Evolutionary conservation across 1,284 basidiomycete genomes (phyloP), one percentile per base, ranked within the genome.

Genomic region (Macrocybe sp.): DNA sequence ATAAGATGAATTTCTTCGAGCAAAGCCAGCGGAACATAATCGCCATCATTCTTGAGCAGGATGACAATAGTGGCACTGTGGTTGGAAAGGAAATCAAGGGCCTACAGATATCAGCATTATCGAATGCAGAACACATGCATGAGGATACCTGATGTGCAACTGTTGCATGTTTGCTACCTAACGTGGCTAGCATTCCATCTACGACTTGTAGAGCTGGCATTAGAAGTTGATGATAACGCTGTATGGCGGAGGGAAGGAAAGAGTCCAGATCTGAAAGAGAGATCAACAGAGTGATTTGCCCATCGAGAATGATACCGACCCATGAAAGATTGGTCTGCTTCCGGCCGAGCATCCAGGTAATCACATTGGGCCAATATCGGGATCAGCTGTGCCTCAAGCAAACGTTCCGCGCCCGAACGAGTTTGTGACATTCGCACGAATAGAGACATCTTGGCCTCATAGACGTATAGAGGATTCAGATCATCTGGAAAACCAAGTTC

Each of bases 381-480:
- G 14, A 98, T 75, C 2, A 95, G 59, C 45, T 89, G 85, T 2
- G 84, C 79, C 51, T 95, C 92, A 6, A 97, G 66, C 28, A 98
- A 69, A 44, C 85, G 80, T 61, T 97, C 93, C 0, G 93, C 91
- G 2, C 95, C 95, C 53, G 77, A 72, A 41, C 89, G 75, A 0
- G 81, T 88, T 59, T 92, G 85, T 0, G 92, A 84, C 67, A 97
- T 81, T 30, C 92, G 81, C 29, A 88, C 81, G 48, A 98, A 81
- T 54, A 97, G 74, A 0, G 92, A 88, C 77, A 97, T 85, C 67
- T 95, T 94, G 10, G 94, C 82, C 64, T 98, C 96, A 60, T 96
- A 98, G 10, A 98, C 91, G 67, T 97, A 98, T 41, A 96, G 74
- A 0, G 92, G 78, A 60, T 97, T 96, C 14, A 99, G 70, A 52